Base-by-base conservation (phyloP, 139 green algal genomes). In the Diplosphaera chodatii region DNA sequence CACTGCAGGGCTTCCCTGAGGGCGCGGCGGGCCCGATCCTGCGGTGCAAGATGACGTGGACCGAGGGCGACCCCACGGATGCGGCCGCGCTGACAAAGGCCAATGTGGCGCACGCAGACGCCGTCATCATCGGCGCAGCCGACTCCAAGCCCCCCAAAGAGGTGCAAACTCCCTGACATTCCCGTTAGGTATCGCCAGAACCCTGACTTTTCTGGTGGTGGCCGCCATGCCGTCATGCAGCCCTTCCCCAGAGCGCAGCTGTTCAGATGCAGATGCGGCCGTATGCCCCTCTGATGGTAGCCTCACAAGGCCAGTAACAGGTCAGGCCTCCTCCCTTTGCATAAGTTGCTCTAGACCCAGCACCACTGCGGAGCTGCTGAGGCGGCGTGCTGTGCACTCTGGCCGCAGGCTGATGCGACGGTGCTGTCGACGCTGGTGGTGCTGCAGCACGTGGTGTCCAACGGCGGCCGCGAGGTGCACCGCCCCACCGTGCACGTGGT, bases 401-500 rank as follows among this genome's bases (percentile, higher is more conserved):
- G 37, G 6, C 2, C 64, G 71, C 40, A 78, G 73, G 66, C 66
- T 27, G 75, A 80, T 28, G 75, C 70, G 37, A 25, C 62, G 32
- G 69, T 40, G 20, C 13, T 80, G 34, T 41, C 64, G 29, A 30
- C 74, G 22, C 28, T 80, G 27, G 31, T 80, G 29, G 32, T 80
- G 40, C 62, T 80, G 25, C 63, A 80, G 34, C 65, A 76, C 16
- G 31, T 66, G 28, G 32, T 80, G 33, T 18, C 64, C 2, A 29
- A 27, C 8, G 33, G 25, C 4, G 34, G 20, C 1, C 40, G 75
- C 30, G 56, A 71, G 20, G 3, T 4, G 8, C 2, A 23, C 16
- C 28, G 55, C 2, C 23, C 67, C 29, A 70, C 76, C 5, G 40
- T 67, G 31, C 76, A 80, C 55, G 30, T 80, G 18, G 69, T 80